Base-by-base conservation (phyloP, 2,329 filamentous ascomycete genomes). In the Stagonosporopsis chrysanthemi region DNA sequence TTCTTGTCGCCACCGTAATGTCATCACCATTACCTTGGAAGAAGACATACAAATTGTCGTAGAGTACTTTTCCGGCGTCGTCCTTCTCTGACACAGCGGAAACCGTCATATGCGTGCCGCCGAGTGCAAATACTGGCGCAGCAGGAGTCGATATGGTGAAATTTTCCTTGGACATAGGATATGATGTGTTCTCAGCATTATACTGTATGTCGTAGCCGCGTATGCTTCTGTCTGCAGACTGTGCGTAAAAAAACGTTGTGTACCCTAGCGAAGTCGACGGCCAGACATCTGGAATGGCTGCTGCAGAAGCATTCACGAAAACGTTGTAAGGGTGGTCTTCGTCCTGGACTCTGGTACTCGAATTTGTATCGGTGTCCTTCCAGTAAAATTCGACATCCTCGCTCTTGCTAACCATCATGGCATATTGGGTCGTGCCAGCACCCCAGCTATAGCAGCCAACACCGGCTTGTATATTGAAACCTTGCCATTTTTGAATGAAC, bases 381-480 rank as follows among this genome's bases (percentile, higher is more conserved):
- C 79, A 81, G 62, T 71, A 79, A 29, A 81, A 70, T 45, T 80
- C 76, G 2, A 77, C 70, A 4, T 70, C 67, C 56, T 79, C 76
- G 5, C 75, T 33, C 12, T 69, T 52, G 53, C 79, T 78, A 14
- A 78, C 73, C 53, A 81, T 70, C 77, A 81, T 80, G 17, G 77
- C 73, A 58, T 81, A 81, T 8, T 75, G 76, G 0, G 73, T 72
- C 5, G 74, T 75, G 2, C 71, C 75, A 6, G 74, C 69, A 14
- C 75, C 77, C 79, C 78, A 80, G 17, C 71, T 75, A 57, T 79
- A 80, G 57, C 78, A 80, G 1, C 75, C 79, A 3, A 80, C 76
- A 15, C 79, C 78, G 2, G 76, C 79, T 49, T 80, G 78, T 4
- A 74, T 77, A 48, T 80, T 80, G 61, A 74, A 76, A 14, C 72